A percentile compares a stretch with the other conserved stretches of the same genome.
phyloP scores from a whole-genome alignment of 441 rosid species.

The Adansonia rubrostipa region DNA sequence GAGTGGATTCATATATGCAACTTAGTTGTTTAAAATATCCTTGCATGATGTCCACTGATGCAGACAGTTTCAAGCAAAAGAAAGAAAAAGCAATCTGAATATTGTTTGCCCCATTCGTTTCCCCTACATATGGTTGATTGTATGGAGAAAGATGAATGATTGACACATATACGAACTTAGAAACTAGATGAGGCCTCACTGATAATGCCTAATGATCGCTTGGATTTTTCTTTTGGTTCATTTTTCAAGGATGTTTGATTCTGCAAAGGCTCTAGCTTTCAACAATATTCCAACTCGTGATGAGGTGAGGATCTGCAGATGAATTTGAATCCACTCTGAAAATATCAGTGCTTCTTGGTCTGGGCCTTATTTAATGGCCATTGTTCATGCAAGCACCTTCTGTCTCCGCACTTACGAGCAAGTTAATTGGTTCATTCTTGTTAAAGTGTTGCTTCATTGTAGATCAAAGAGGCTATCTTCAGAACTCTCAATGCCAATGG shows the following conservation, averaged over 20 bases:
- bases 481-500: slow-evolving; percentile 75
- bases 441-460: slow-evolving; percentile 25
- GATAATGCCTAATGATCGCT: neutral
- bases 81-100: neutral
- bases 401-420: neutral
- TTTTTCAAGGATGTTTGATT: slow-evolving; percentile 70
- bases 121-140: neutral
- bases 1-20: neutral
- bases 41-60: neutral
- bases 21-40: neutral
- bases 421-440: slow-evolving; percentile 21
- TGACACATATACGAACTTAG: neutral
- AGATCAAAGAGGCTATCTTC: slow-evolving; percentile 87
- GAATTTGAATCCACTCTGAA: slow-evolving; percentile 1
- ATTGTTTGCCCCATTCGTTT: neutral
- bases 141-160: neutral
- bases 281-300: slow-evolving; percentile 73
- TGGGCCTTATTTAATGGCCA: neutral
- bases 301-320: slow-evolving; percentile 49
- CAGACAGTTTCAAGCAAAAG: neutral
- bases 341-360: neutral
- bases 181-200: neutral
- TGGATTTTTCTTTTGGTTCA: slow-evolving; percentile 15
- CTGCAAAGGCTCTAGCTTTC: slow-evolving; percentile 92
- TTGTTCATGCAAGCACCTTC: slow-evolving; percentile 6